Evolutionary conservation across 2,329 filamentous ascomycete species (phyloP), one percentile per base, ranked within the genome.

Genomic region (Colletotrichum sp.): DNA sequence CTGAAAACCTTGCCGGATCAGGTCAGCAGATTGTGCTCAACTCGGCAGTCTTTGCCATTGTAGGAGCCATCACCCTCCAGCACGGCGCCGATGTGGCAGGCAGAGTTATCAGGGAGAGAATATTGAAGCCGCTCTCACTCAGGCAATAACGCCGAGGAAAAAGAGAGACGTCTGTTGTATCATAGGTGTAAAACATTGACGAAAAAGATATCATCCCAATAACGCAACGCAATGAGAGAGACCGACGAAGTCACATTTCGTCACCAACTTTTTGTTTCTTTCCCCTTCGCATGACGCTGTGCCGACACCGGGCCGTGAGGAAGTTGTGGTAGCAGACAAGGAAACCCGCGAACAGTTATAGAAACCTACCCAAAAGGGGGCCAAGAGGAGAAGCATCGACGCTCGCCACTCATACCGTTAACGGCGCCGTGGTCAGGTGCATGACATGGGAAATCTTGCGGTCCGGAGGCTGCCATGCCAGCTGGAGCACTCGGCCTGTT

Each of bases 21-120:
- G 97, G 97, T 78, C 84, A 94, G 32, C 91, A 95, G 30, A 88
- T 93, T 6, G 93, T 98, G 28, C 87, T 98, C 71, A 91, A 94
- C 65, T 93, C 95, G 77, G 92, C 95, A 5, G 81, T 99, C 71
- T 95, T 96, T 83, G 95, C 96, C 61, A 94, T 99, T 71, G 87
- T 98, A 60, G 97, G 97, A 26, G 97, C 97, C 13, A 85, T 99
- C 69, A 93, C 95, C n/a, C 87, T 99, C 81, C 95, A 98, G 84
- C 93, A 94, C 79, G 97, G 97, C 62, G 94, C 94, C 48, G 92
- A 93, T 60, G 91, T 94, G 71, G 96, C 96, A 73, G 93, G 93
- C 78, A 90, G 91, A 83, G 85, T 97, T 69, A 92, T 95, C 62
- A 91, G 92, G 82, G 94, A 98, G 79, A 92, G 93, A 84, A 93